Evolutionary conservation across 306 rosid genomes (phyloP).

Genomic region (Cicer pinnatifidum): DNA sequence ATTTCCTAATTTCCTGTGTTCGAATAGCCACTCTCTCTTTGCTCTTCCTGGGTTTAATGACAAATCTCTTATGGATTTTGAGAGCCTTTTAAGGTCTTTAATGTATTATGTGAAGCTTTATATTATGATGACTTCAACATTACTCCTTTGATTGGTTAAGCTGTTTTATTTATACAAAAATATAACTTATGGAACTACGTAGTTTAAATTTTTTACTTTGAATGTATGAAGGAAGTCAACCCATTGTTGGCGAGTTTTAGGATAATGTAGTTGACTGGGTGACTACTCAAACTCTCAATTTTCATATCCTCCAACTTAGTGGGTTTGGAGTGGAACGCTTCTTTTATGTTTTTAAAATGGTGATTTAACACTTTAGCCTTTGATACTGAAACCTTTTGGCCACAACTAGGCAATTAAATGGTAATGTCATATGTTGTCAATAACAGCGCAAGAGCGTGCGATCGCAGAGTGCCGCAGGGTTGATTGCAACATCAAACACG

Average conservation of each 20-base stretch:
- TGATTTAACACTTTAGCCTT: neutral
- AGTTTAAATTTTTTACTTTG: slow-evolving; percentile 11
- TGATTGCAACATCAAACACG: neutral
- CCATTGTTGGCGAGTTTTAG: slow-evolving; percentile 4
- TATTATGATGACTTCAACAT: neutral
- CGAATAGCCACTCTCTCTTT: neutral
- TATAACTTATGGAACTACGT: neutral
- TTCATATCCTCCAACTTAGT: neutral
- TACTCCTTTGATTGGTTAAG: slow-evolving; percentile 7
- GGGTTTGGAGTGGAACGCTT: neutral
- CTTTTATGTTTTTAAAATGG: too few relatives aligned
- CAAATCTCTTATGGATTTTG: slow-evolving; percentile 8
- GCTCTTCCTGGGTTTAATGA: neutral
- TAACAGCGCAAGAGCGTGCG: neutral
- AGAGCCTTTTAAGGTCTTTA: neutral
- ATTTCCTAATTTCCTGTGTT: slow-evolving; percentile 1
- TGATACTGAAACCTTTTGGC: slow-evolving; percentile 1
- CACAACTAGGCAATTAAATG: neutral
- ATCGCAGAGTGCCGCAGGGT: neutral
- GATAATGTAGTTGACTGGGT: neutral
- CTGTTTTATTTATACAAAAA: neutral
- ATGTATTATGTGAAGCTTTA: neutral
- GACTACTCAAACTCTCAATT: neutral
- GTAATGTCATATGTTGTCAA: neutral
- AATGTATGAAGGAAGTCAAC: slow-evolving; percentile 3